These are phyloP conservation scores for Diaporthe eres DNA, from an alignment of 2,329 filamentous ascomycete genomes.

Conservation along the genomic window DNA sequence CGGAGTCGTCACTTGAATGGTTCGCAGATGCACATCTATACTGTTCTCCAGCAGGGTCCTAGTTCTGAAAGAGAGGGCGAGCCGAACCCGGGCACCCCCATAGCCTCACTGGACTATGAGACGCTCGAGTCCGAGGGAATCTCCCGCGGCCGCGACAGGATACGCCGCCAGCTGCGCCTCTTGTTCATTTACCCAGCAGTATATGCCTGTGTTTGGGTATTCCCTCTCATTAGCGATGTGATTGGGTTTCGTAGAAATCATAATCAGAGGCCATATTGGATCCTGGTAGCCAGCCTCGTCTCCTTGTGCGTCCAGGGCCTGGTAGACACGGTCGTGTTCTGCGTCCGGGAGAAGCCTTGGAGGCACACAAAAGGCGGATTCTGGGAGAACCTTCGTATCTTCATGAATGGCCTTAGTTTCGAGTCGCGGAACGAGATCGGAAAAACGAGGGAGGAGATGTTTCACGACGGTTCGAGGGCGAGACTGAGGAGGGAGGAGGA, in stretches of 20 bases:
- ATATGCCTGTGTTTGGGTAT: slow-evolving; percentile 80
- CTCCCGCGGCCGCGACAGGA: slow-evolving; percentile 63
- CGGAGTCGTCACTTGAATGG: slow-evolving; percentile 2
- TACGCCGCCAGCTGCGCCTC: slow-evolving; percentile 77
- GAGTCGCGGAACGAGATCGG: slow-evolving; percentile 50
- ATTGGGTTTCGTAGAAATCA: not conserved
- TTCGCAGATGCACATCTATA: slow-evolving; percentile 43
- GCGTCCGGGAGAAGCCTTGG: slow-evolving; percentile 80
- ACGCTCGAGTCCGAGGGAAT: slow-evolving; percentile 45
- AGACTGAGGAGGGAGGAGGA: slow-evolving; percentile 62
- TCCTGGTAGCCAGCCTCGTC: slow-evolving; percentile 69
- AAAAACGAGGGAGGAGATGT: slow-evolving; percentile 66
- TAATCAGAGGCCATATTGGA: slow-evolving; percentile 60
- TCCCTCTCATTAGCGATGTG: slow-evolving; percentile 78
- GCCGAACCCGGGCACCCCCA: not conserved
- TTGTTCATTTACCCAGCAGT: slow-evolving; percentile 83
- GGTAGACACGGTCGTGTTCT: slow-evolving; percentile 78
- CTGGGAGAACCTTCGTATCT: slow-evolving; percentile 48
- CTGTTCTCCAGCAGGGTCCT: slow-evolving; percentile 44
- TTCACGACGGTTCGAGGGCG: slow-evolving; percentile 63
- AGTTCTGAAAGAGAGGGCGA: not conserved
- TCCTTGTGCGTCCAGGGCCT: slow-evolving; percentile 76
- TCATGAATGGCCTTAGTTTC: slow-evolving; percentile 41
- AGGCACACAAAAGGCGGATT: slow-evolving; percentile 60
- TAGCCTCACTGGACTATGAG: slow-evolving; percentile 28